These are phyloP conservation scores for Chalara sp. DNA, from an alignment of 2,329 filamentous ascomycete species.

Conservation along the genomic window DNA sequence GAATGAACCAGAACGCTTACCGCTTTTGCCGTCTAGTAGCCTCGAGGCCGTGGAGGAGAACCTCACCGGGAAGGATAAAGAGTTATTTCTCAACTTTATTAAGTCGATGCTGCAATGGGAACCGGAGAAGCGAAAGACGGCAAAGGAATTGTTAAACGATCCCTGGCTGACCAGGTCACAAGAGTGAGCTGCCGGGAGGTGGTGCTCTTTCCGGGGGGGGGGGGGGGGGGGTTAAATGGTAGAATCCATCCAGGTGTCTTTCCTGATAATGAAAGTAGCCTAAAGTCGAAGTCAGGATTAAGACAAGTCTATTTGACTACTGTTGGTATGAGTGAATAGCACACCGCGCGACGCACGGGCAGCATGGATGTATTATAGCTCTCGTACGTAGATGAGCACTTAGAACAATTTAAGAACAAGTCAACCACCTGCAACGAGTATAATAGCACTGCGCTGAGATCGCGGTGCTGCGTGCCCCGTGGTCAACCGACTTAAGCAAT, in stretches of 20 bases:
- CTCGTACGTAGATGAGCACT: too few relatives aligned
- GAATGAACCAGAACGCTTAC: constrained; percentile 9
- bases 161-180: constrained; percentile 10
- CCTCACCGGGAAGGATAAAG: constrained; percentile 10
- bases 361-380: too few relatives aligned
- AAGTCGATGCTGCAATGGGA: constrained; percentile 14
- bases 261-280: background rate
- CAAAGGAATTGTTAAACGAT: constrained; percentile 11
- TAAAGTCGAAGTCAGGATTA: too few relatives aligned
- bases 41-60: constrained; percentile 11
- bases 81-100: constrained; percentile 11
- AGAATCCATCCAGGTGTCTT: background rate
- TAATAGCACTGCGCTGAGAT: too few relatives aligned
- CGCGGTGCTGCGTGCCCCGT: too few relatives aligned
- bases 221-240: background rate
- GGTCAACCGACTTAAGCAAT: too few relatives aligned
- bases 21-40: constrained; percentile 11
- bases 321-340: too few relatives aligned
- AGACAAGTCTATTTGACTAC: too few relatives aligned
- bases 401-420: too few relatives aligned
- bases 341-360: too few relatives aligned
- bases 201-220: background rate
- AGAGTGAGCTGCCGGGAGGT: constrained; percentile 1
- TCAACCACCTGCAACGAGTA: too few relatives aligned
- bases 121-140: constrained; percentile 13